A percentile compares a stretch with the other conserved stretches of the same genome.
Conservation (phyloP, 164 flowering plant species). For the Vitis vinifera region ASM3070453v1 NC_081809.1:7072001-7072500, state of each 20-base stretch:
- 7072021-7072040: background rate
- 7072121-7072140: conserved; percentile 65
- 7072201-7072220: conserved; percentile 96
- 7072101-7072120: conserved; percentile 88
- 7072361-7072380: conserved; percentile 82
- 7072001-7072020: background rate
- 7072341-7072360: conserved; percentile 80
- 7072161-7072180: conserved; percentile 78
- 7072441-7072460: conserved; percentile 46
- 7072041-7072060: background rate
- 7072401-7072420: conserved; percentile 94
- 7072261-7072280: conserved; percentile 59
- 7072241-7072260: conserved; percentile 91
- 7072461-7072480: background rate
- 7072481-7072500: too few species aligned
- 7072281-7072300: conserved; percentile 41
- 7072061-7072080: conserved; percentile 6
- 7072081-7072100: conserved; percentile 65
- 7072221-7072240: conserved; percentile 97
- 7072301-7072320: conserved; percentile 69
- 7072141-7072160: conserved; percentile 84
- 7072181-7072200: conserved; percentile 92
- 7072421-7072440: conserved; percentile 96
- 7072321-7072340: conserved; percentile 78
- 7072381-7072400: conserved; percentile 87